A percentile compares a stretch with the other conserved stretches of the same genome.
These are phyloP conservation scores for Aphanomyces astaci DNA, from an alignment of 352 stramenopile genomes.

Conservation along the genomic window DNA sequence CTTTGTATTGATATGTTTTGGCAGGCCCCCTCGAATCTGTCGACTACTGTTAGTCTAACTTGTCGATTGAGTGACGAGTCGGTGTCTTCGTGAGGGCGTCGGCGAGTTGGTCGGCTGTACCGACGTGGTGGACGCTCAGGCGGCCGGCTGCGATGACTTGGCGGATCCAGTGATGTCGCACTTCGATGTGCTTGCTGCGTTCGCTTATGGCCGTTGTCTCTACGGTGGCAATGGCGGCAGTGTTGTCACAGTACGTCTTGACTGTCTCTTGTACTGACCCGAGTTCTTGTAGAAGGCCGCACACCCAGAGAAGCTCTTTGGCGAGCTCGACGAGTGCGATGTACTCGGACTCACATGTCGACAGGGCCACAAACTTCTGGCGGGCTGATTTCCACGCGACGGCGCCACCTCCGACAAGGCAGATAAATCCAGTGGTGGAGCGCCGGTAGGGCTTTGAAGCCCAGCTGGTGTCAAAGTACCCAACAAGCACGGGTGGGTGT, in stretches of 20 bases:
- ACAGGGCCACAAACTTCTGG: conserved; percentile 23
- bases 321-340: conserved; percentile 22
- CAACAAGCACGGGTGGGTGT: background rate
- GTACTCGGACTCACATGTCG: conserved; percentile 26
- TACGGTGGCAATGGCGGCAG: conserved; percentile 24
- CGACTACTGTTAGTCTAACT: too few species aligned
- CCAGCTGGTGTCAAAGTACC: background rate
- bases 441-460: background rate
- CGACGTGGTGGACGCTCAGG: conserved; percentile 18
- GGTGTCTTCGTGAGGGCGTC: conserved; percentile 26
- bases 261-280: background rate
- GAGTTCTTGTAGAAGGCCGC: conserved; percentile 9
- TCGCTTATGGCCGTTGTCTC: conserved; percentile 2
- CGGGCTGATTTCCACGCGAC: conserved; percentile 2
- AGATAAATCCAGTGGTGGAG: conserved; percentile 2
- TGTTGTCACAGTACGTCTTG: conserved; percentile 16
- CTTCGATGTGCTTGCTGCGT: conserved; percentile 30
- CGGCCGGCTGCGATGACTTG: conserved; percentile 14
- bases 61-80: background rate
- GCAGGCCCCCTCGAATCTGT: too few species aligned
- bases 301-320: conserved; percentile 25
- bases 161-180: conserved; percentile 26
- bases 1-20: too few species aligned
- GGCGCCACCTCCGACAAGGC: background rate
- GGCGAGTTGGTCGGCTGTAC: conserved; percentile 24